Conservation (phyloP, 116 monocot species). For the Trichopus zeylanicus region DNA sequence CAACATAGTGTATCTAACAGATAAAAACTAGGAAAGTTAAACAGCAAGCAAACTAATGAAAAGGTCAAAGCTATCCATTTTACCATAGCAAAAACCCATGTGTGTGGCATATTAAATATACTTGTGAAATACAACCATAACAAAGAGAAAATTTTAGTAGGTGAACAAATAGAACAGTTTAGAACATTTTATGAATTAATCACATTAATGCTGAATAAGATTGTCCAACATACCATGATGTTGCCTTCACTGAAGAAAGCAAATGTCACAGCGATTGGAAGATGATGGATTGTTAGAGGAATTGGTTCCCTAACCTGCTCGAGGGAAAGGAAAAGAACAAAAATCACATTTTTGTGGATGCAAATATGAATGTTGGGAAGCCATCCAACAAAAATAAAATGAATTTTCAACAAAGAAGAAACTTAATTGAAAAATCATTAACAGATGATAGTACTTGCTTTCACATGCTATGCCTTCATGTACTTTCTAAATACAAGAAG, state of each 20-base stretch:
- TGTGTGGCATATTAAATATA: too few species aligned
- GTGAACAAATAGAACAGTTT: background rate
- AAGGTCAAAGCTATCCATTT: too few species aligned
- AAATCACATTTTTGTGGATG: background rate
- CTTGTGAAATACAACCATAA: background rate
- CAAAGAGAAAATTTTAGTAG: background rate
- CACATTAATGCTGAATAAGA: too few species aligned
- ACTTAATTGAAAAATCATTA: too few species aligned
- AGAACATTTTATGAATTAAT: too few species aligned
- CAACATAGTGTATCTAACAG: background rate
- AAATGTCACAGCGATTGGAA: conserved; percentile 94
- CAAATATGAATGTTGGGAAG: background rate
- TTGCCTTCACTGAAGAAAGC: conserved; percentile 87
- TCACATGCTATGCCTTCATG: too few species aligned
- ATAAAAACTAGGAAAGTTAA: background rate
- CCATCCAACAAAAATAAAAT: background rate
- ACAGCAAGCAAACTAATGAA: background rate
- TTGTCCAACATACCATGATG: conserved; percentile 56
- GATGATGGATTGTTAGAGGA: conserved; percentile 78
- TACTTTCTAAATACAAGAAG: too few species aligned
- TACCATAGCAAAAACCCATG: too few species aligned
- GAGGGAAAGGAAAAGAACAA: conserved; percentile 4
- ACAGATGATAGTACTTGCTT: too few species aligned
- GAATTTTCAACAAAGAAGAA: background rate
- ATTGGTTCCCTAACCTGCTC: conserved; percentile 83